phyloP scores from a whole-genome alignment of 352 stramenopile species.

The Plasmopara viticola region DNA sequence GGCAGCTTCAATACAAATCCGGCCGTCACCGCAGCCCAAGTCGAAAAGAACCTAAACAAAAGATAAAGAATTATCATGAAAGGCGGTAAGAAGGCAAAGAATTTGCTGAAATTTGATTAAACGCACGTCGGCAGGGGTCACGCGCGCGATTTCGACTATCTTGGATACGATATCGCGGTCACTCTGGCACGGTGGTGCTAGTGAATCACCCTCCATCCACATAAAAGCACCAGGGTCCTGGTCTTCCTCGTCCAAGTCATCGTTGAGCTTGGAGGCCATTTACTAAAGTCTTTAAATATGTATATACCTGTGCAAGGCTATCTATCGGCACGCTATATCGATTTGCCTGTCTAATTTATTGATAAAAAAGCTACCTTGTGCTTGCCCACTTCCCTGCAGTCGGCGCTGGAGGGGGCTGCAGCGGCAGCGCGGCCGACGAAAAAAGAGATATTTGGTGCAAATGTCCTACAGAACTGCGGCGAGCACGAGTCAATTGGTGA shows the following conservation, averaged over 20 bases:
- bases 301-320: too few relatives aligned
- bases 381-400: constrained; percentile 11
- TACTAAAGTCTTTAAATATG: too few relatives aligned
- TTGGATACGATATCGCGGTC: constrained; percentile 49
- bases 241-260: constrained; percentile 29
- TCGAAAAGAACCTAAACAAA: constrained; percentile 37
- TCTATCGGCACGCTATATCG: too few relatives aligned
- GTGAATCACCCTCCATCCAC: constrained; percentile 59
- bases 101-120: not conserved
- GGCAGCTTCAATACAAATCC: constrained; percentile 52
- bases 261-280: constrained; percentile 10
- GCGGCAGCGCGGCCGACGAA: constrained; percentile 24
- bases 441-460: constrained; percentile 57
- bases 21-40: constrained; percentile 50
- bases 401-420: constrained; percentile 18
- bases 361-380: constrained; percentile 1
- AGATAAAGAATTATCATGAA: not conserved
- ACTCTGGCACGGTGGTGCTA: constrained; percentile 54
- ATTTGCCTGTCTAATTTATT: not conserved
- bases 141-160: constrained; percentile 42
- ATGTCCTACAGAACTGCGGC: constrained; percentile 40
- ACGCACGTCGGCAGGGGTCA: constrained; percentile 41
- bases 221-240: constrained; percentile 43
- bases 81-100: not conserved
- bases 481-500: constrained; percentile 40